Evolutionary conservation across 2,329 filamentous ascomycete species (phyloP).

Genomic region (Sarocladiaceae sp.): DNA sequence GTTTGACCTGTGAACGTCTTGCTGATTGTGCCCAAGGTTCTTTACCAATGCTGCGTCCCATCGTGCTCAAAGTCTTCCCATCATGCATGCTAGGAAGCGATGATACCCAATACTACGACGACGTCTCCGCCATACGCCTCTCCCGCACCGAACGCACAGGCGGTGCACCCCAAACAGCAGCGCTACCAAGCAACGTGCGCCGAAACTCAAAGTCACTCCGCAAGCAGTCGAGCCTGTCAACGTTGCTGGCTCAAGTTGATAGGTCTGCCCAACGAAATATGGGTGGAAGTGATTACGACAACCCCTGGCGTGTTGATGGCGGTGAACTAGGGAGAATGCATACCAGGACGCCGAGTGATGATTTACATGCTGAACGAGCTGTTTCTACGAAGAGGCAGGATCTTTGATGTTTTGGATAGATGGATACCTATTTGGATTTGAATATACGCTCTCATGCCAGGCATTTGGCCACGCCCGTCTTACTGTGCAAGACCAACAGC

Average conservation of each 20-base stretch:
- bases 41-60: background rate
- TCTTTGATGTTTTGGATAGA: background rate
- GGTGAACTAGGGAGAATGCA: background rate
- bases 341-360: background rate
- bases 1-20: background rate
- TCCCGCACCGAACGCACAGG: background rate
- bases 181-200: background rate
- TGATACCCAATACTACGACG: background rate
- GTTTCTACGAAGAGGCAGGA: background rate
- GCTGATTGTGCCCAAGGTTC: background rate
- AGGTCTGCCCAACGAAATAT: background rate
- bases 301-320: background rate
- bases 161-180: background rate
- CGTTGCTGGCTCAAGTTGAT: background rate
- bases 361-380: background rate
- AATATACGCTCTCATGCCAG: too few relatives aligned
- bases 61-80: conserved; percentile 2
- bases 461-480: too few relatives aligned
- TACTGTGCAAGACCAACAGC: too few relatives aligned
- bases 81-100: conserved; percentile 1
- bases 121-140: background rate
- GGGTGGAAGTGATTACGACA: background rate
- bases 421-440: background rate
- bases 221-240: background rate
- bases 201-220: background rate